Evolutionary conservation across 345 rosid genomes (phyloP).

Genomic region (Salix caprea): DNA sequence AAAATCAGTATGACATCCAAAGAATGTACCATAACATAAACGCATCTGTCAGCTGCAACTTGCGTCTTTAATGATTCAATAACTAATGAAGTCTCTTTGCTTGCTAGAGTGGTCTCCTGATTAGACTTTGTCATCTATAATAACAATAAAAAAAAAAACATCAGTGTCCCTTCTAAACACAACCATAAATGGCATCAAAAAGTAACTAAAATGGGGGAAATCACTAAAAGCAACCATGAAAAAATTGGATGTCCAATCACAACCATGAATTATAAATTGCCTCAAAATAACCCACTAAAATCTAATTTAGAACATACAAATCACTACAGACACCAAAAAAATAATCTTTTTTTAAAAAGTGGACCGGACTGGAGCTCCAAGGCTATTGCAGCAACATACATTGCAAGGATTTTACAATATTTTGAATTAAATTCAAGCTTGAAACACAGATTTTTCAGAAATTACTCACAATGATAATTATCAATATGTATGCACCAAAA

Average conservation of each 20-base stretch:
- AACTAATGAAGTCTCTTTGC: conserved; percentile 45
- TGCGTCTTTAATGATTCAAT: conserved; percentile 65
- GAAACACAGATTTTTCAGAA: neutral
- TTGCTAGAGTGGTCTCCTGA: conserved; percentile 15
- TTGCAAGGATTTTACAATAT: neutral
- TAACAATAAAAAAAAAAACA: neutral
- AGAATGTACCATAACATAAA: conserved; percentile 54
- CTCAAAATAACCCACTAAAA: neutral
- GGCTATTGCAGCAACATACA: too few species aligned
- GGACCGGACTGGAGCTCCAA: neutral
- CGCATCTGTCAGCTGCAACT: conserved; percentile 55
- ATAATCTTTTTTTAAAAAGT: neutral
- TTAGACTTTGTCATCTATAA: neutral
- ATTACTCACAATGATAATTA: neutral
- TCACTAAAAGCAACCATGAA: neutral
- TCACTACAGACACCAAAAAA: neutral
- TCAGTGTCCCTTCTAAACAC: neutral
- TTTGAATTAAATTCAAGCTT: neutral
- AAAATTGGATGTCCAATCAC: neutral
- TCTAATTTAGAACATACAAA: neutral
- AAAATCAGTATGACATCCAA: neutral
- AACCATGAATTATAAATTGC: neutral
- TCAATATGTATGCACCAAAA: neutral
- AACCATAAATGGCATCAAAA: neutral
- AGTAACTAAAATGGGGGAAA: neutral